A percentile compares a stretch with the other conserved stretches of the same genome.
Conservation (phyloP, 345 rosid genomes). For the Syzygium oleosum region DNA sequence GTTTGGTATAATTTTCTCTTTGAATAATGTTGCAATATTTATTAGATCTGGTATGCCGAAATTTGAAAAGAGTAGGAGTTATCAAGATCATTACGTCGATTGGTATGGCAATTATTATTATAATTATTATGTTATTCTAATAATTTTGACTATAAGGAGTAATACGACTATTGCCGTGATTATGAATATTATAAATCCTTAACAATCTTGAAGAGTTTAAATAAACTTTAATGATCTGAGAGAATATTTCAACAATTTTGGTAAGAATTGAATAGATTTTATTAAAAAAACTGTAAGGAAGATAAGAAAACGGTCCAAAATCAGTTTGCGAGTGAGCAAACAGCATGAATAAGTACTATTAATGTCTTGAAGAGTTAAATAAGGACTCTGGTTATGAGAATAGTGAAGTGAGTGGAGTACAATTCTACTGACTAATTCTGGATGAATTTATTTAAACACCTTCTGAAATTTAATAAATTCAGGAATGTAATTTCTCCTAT, state of each 20-base stretch:
- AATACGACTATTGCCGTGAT: rapidly evolving
- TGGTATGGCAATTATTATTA: background rate
- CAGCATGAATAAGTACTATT: rapidly evolving
- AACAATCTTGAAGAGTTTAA: background rate
- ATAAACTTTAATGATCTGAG: background rate
- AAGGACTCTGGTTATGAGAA: background rate
- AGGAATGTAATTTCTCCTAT: background rate
- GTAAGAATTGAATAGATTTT: background rate
- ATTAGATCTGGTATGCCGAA: rapidly evolving
- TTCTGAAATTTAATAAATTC: background rate
- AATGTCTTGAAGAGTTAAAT: background rate
- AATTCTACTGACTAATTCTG: background rate
- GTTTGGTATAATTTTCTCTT: too few species aligned
- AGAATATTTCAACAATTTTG: background rate
- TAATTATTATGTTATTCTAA: background rate
- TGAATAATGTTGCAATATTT: background rate
- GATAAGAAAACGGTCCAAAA: background rate
- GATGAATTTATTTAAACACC: rapidly evolving
- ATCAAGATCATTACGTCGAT: rapidly evolving
- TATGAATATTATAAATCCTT: background rate
- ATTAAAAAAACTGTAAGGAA: rapidly evolving
- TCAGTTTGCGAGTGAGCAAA: rapidly evolving
- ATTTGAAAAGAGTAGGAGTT: background rate
- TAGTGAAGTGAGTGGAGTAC: background rate
- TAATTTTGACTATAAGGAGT: rapidly evolving